phyloP scores from a whole-genome alignment of 768 basidiomycete species.

The Pleurotus tuoliensis region DNA sequence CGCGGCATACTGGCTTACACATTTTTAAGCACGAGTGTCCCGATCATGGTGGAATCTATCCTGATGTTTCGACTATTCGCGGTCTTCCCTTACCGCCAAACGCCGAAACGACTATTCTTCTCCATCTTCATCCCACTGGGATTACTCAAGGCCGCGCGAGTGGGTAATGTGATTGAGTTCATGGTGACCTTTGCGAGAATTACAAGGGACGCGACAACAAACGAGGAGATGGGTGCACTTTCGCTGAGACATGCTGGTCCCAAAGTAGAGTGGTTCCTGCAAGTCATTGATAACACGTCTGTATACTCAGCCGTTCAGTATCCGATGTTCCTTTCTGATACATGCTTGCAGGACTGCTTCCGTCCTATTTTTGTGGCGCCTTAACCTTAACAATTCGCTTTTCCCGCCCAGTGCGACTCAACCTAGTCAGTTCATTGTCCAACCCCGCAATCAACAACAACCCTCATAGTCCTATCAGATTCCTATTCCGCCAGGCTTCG shows the following conservation, averaged over 20 bases:
- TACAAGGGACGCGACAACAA: not conserved
- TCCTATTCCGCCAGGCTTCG: constrained; percentile 11
- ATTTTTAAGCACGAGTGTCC: constrained; percentile 8
- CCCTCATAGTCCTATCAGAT: constrained; percentile 6
- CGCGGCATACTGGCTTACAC: constrained; percentile 7
- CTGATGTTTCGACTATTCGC: constrained; percentile 18
- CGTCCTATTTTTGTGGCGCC: constrained; percentile 14
- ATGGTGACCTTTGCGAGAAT: constrained; percentile 4
- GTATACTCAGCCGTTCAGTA: not conserved
- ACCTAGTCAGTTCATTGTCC: no score
- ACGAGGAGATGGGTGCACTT: not conserved
- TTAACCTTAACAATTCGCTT: constrained; percentile 7
- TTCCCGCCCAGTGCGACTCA: not conserved
- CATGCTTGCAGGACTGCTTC: constrained; percentile 11
- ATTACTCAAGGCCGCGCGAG: constrained; percentile 16
- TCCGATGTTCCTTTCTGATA: not conserved
- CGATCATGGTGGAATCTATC: constrained; percentile 21
- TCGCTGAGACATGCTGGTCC: constrained; percentile 4
- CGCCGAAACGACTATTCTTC: constrained; percentile 5
- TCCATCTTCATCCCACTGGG: constrained; percentile 15
- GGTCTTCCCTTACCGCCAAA: constrained; percentile 15
- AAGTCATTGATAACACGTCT: constrained; percentile 16
- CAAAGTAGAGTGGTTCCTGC: constrained; percentile 18
- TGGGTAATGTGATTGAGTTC: constrained; percentile 13
- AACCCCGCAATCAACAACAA: not conserved